phyloP scores from a whole-genome alignment of 495 filamentous ascomycete genomes.

The Podospora australis region DNA sequence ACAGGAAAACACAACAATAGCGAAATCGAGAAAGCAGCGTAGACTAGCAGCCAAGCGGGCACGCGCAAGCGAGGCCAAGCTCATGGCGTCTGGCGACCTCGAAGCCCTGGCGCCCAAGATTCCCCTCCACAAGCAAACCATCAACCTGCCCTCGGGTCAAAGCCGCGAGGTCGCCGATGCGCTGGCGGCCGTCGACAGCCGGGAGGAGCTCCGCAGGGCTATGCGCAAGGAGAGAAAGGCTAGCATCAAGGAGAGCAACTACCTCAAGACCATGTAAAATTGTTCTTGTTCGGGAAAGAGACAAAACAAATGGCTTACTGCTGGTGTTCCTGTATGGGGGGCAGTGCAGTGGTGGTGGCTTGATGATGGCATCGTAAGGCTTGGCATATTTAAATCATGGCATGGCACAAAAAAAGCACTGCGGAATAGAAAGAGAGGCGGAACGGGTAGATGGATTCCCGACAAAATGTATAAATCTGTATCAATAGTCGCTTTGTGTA shows the following conservation, averaged over 20 bases:
- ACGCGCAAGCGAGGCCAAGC: conserved; percentile 56
- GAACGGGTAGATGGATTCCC: too few species aligned
- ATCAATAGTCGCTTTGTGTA: too few species aligned
- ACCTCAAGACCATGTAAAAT: conserved; percentile 71
- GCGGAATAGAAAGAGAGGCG: too few species aligned
- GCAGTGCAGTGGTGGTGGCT: too few species aligned
- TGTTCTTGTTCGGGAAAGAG: too few species aligned
- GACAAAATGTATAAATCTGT: too few species aligned
- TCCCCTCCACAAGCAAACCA: conserved; percentile 74
- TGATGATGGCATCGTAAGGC: too few species aligned
- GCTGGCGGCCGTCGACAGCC: conserved; percentile 50
- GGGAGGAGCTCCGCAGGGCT: conserved; percentile 59
- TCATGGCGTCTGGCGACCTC: conserved; percentile 58
- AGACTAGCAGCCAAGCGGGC: conserved; percentile 58
- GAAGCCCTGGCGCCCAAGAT: conserved; percentile 62
- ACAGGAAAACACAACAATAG: conserved; percentile 29
- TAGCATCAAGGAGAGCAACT: conserved; percentile 88
- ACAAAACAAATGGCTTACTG: too few species aligned
- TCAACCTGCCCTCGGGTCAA: conserved; percentile 67
- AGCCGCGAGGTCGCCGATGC: conserved; percentile 52
- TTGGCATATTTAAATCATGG: too few species aligned
- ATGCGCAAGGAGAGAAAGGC: conserved; percentile 68
- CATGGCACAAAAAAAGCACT: too few species aligned
- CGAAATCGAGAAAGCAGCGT: conserved; percentile 75
- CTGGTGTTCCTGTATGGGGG: too few species aligned